phyloP scores from a whole-genome alignment of 2,329 filamentous ascomycete genomes.

The Colletotrichum ledebouriae region DNA sequence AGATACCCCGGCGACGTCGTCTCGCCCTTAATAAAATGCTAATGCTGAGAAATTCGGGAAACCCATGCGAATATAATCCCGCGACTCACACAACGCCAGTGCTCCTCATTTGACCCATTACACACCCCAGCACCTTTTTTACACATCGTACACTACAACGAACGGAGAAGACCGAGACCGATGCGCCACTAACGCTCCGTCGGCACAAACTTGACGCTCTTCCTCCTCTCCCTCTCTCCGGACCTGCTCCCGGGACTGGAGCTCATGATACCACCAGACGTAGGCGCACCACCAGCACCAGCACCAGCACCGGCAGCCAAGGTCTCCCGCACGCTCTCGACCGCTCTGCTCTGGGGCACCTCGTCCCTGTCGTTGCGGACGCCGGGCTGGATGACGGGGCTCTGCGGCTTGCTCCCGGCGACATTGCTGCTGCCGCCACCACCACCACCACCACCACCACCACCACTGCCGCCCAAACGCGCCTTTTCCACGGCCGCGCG shows the following conservation, averaged over 20 bases:
- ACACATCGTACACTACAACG: constrained; percentile 17
- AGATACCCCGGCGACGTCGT: constrained; percentile 38
- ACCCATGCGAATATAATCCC: not conserved
- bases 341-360: constrained; percentile 70
- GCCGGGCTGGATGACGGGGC: constrained; percentile 35
- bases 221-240: constrained; percentile 67
- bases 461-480: constrained; percentile 42
- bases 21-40: constrained; percentile 17
- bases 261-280: constrained; percentile 55
- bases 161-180: not conserved
- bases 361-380: constrained; percentile 66
- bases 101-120: not conserved
- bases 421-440: constrained; percentile 21
- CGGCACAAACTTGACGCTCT: constrained; percentile 74
- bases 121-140: not conserved
- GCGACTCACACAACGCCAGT: constrained; percentile 2
- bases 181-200: constrained; percentile 49
- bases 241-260: constrained; percentile 61
- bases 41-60: constrained; percentile 2
- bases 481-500: constrained; percentile 61
- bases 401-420: constrained; percentile 48
- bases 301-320: constrained; percentile 51
- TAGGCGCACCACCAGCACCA: not conserved
- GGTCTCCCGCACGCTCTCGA: constrained; percentile 70
- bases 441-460: constrained; percentile 22